Base-by-base conservation (phyloP, 73 alveolate genomes). In the Paramecium caudatum region DNA sequence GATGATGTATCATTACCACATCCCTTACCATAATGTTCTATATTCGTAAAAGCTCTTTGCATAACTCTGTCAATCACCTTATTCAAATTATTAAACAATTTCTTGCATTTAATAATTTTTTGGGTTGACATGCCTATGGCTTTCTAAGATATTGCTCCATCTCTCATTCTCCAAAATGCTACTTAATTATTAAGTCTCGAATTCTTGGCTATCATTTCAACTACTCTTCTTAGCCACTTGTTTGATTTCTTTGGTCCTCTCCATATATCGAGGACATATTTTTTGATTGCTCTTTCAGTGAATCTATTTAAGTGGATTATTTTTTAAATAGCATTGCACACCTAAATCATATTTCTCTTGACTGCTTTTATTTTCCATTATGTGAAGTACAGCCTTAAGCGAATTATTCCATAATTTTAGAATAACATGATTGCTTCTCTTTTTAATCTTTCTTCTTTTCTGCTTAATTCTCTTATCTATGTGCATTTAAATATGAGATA, bases 131-230 rank as follows among this genome's bases (percentile, higher is more conserved):
- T 21, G 1, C 43, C 68, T 34, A 12, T 68, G n/a, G 55, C 88
- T 68, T n/a, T 55, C 13, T 55, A 10, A 21, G 49, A 19, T 0
- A 74, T 4, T 12, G 68, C 32, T 41, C 43, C 43, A 43, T 74
- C 88, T 45, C 68, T 74, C 45, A 74, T 74, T 74, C 88, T 74
- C 88, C 88, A 74, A 74, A 21, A 74, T 0, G 88, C 43, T 15
- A 74, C 30, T 45, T 74, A 43, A 8, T 30, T 19, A 74, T 19
- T 74, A 12, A 74, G 36, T 74, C 46, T 37, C 1, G 69, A 74
- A 74, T 41, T 74, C 68, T 74, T 74, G 19, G 88, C 88, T 74
- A 74, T 39, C 17, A 74, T 74, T 34, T 43, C 69, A n/a, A 68
- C 88, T 19, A 39, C 68, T 39, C 47, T 74, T 45, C 43, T 74